Evolutionary conservation across 768 basidiomycete species (phyloP), one percentile per base, ranked within the genome.

Genomic region (Tulasnella sp.): DNA sequence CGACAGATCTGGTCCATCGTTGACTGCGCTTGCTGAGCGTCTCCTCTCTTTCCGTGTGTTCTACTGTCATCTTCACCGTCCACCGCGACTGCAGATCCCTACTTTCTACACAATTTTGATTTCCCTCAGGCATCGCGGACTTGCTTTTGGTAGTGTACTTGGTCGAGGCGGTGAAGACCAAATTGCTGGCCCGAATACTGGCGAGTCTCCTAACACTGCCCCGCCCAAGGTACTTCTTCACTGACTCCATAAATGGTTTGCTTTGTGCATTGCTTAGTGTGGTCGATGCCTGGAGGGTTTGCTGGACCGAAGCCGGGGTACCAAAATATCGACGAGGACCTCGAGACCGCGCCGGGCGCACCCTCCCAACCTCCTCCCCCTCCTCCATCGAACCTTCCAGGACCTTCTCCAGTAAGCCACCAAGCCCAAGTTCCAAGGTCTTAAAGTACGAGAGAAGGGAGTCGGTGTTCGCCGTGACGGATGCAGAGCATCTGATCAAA

Each of bases 201-300:
- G 76, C 28, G 28, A 8, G 46, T 16, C 82, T 79, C 80, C 50
- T 64, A 44, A 28, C 40, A 60, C 75, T 31, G 14, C 46, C 64
- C 9, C 37, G 42, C 4, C 75, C 3, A 37, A 20, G 40, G 20
- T 20, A 34, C 20, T 46, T 3, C 37, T 80, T 48, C 31, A 16
- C 44, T 54, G 41, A 37, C 60, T 80, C 48, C 4, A 3, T 7
- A 22, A 76, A 14, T 72, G 41, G 22, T 20, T 31, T 42, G 41
- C 58, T 44, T n/a, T 40, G 28, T 82, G 31, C 37, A 9, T 37
- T 77, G n/a, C 42, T 41, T 80, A 93, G 93, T 93, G 22, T 93
- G 93, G 93, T 90, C 92, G 28, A 93, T 93, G 93, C 93, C 93
- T 5, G 93, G 92, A 34, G 92, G 92, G 1, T 91, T 93, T 82